phyloP scores from a whole-genome alignment of 768 basidiomycete species.

The Sporobolomyces pararoseus region DNA sequence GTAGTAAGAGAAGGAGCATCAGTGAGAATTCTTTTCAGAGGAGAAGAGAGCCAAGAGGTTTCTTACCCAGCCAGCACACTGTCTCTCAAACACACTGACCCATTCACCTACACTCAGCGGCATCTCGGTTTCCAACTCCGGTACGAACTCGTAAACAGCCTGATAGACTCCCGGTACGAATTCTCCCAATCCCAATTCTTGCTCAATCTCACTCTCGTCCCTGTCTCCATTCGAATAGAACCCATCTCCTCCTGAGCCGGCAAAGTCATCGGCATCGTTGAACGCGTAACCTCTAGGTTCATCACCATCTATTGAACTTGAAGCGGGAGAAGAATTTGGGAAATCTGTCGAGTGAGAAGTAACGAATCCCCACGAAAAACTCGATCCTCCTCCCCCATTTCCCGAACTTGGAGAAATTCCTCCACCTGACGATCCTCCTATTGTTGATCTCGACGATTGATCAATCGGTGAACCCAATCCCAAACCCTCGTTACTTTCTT shows the following conservation, averaged over 20 bases:
- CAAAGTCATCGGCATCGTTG: slow-evolving; percentile 51
- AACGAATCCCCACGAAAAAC: slow-evolving; percentile 38
- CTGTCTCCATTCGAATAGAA: neutral
- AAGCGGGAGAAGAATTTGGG: neutral
- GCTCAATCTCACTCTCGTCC: slow-evolving; percentile 33
- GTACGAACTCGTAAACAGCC: slow-evolving; percentile 72
- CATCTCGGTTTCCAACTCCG: slow-evolving; percentile 81
- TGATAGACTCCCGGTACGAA: slow-evolving; percentile 70
- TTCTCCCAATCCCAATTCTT: slow-evolving; percentile 39
- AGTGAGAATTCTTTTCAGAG: neutral
- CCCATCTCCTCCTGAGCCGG: neutral
- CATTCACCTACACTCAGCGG: slow-evolving; percentile 69
- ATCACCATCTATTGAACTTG: neutral
- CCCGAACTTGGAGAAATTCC: neutral
- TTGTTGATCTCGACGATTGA: neutral
- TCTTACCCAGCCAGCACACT: slow-evolving; percentile 39
- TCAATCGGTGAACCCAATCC: slow-evolving; percentile 13
- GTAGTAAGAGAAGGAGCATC: neutral
- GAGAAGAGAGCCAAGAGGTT: no score
- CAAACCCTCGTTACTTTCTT: slow-evolving; percentile 8
- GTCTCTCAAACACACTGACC: slow-evolving; percentile 55
- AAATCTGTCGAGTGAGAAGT: slow-evolving; percentile 42
- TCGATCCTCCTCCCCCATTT: no score
- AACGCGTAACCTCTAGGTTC: slow-evolving; percentile 19
- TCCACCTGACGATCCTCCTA: neutral